Conservation (phyloP, 352 stramenopile genomes). For the Pythium aristosporum region DNA sequence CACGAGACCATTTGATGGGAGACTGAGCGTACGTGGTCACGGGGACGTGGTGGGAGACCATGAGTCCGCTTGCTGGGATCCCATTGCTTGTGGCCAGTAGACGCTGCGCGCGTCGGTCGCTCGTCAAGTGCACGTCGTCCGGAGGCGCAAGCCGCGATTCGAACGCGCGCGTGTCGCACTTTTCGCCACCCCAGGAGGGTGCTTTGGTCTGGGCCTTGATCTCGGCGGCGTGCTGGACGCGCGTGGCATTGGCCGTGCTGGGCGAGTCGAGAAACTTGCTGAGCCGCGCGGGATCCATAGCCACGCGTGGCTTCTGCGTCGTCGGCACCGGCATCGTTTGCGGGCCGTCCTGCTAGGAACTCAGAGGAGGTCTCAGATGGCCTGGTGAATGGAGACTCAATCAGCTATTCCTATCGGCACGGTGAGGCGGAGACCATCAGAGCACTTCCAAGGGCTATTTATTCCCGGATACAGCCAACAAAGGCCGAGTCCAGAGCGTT, state of each 20-base stretch:
- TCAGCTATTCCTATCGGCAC: too few species aligned
- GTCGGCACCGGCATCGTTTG: background rate
- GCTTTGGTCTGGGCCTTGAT: slow-evolving; percentile 41
- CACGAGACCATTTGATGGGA: background rate
- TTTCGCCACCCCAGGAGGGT: slow-evolving; percentile 60
- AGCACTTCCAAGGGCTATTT: too few species aligned
- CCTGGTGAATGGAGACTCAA: too few species aligned
- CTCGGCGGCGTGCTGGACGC: slow-evolving; percentile 21
- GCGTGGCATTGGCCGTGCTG: slow-evolving; percentile 33
- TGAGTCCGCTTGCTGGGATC: slow-evolving; percentile 21
- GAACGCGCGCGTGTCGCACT: slow-evolving; percentile 51
- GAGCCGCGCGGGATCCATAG: slow-evolving; percentile 53
- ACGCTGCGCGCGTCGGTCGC: slow-evolving; percentile 17
- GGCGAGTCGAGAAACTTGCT: slow-evolving; percentile 68
- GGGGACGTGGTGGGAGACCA: slow-evolving; percentile 24
- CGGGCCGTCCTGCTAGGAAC: background rate
- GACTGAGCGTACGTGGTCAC: background rate
- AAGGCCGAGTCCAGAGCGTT: too few species aligned
- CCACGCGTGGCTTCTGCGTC: background rate
- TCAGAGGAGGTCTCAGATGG: too few species aligned
- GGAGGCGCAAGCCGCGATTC: slow-evolving; percentile 29
- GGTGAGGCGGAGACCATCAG: too few species aligned
- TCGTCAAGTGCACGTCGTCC: slow-evolving; percentile 16
- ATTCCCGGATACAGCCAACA: too few species aligned
- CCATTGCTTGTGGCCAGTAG: slow-evolving; percentile 14